Evolutionary conservation across 495 filamentous ascomycete species (phyloP), one percentile per base, ranked within the genome.

Genomic region (Neurospora sp.): DNA sequence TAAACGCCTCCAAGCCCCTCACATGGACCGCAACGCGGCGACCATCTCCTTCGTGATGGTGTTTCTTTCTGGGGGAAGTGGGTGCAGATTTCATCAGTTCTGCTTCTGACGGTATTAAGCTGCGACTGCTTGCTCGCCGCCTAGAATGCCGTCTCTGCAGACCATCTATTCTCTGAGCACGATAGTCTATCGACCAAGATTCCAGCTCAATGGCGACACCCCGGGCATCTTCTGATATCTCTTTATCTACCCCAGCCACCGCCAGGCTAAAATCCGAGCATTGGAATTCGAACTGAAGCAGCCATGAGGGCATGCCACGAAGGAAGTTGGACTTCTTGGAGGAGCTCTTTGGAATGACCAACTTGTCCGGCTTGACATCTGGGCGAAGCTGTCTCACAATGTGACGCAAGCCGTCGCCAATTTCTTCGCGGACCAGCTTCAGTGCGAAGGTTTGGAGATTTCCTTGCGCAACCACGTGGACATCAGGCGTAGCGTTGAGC

Each of bases 131-230:
- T 81, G 80, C 87, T 74, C 91, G 85, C 72, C 90, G 85, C 69
- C 88, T 82, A 20, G 86, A 86, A 12, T 85, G 85, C 69, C 86
- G 82, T 44, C 81, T 77, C 37, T 81, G 80, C 3, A 86, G 72
- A 1, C 83, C 78, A 70, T 94, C 91, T 9, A 87, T 83, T 76
- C 90, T 93, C 75, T 96, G 90, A 18, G 93, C 91, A 73, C 90
- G 90, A 81, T 98, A 99, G 73, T 98, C 94, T 9, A 94, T 90
- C 2, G 90, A 92, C 93, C 93, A 97, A 0, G 91, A 93, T 74
- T 97, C 93, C 14, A 98, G 80, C 75, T 98, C 93, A 10, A 98
- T 76, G 3, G 93, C 93, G 69, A 96, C 85, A 31, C 96, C 96
- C 65, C 93, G 88, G 9, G 90, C 89, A 40, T 92, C 86, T 59